Conservation (phyloP, 2,329 filamentous ascomycete genomes). For the Hansfordia pulvinata region DNA sequence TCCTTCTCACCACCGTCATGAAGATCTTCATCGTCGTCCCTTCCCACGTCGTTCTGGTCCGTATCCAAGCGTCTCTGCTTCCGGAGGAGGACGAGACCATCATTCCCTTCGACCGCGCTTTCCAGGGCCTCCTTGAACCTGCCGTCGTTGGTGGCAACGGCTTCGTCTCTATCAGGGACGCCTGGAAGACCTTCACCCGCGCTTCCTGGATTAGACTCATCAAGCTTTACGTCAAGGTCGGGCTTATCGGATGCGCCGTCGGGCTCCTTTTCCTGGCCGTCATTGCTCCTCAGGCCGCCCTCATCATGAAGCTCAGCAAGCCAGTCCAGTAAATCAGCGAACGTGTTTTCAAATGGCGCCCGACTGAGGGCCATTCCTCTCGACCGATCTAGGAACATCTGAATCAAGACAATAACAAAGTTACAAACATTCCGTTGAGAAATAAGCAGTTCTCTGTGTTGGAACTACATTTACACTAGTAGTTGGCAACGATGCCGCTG, state of each 20-base stretch:
- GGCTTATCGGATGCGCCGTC: constrained; percentile 36
- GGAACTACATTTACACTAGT: too few species aligned
- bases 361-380: too few species aligned
- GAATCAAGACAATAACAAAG: too few species aligned
- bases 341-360: too few species aligned
- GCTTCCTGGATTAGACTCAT: constrained; percentile 60
- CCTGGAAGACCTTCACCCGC: constrained; percentile 66
- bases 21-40: constrained; percentile 59
- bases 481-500: too few species aligned
- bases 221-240: constrained; percentile 62
- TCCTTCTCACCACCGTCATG: constrained; percentile 31
- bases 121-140: constrained; percentile 64
- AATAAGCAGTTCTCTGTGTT: too few species aligned
- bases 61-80: constrained; percentile 78
- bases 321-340: constrained; percentile 10
- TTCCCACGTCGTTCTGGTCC: constrained; percentile 60
- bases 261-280: constrained; percentile 31
- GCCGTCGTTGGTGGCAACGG: constrained; percentile 60
- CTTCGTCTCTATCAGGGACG: constrained; percentile 57
- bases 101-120: constrained; percentile 81
- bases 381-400: too few species aligned
- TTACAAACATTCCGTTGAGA: too few species aligned
- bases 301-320: constrained; percentile 20
- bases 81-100: constrained; percentile 71
- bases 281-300: constrained; percentile 35